Percentiles rank a stretch among this genome's conserved stretches.
These are phyloP conservation scores for Ogataea hybrid DNA, from an alignment of 1,139 yeast genomes.

Conservation along the genomic window DNA sequence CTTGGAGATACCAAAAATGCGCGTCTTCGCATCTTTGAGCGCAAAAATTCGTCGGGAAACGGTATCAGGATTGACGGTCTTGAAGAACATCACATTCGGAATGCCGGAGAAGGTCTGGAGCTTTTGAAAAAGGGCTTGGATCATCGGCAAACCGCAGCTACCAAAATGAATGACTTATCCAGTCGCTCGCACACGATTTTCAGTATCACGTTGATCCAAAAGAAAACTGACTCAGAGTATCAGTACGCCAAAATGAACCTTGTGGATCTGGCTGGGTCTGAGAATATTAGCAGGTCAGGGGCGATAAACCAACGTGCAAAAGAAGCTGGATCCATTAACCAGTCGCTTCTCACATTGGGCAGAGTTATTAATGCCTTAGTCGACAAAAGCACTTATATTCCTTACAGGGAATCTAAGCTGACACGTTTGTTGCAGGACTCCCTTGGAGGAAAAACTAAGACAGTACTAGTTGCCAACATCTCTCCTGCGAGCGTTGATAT, in stretches of 20 bases:
- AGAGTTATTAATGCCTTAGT: conserved; percentile 76
- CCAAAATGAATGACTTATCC: conserved; percentile 66
- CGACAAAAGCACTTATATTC: conserved; percentile 63
- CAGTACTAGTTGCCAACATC: conserved; percentile 76
- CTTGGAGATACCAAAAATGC: conserved; percentile 43
- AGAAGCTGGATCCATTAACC: conserved; percentile 88
- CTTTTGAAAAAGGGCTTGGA: conserved; percentile 54
- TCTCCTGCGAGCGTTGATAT: conserved; percentile 73
- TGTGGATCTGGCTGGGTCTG: conserved; percentile 81
- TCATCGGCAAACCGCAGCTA: conserved; percentile 62
- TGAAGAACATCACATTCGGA: conserved; percentile 51
- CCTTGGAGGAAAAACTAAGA: conserved; percentile 78
- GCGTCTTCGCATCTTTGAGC: conserved; percentile 54
- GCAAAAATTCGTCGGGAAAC: conserved; percentile 25
- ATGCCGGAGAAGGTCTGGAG: conserved; percentile 53
- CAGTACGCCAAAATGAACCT: conserved; percentile 67
- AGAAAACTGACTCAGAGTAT: conserved; percentile 39
- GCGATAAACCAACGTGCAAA: conserved; percentile 76
- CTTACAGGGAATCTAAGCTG: conserved; percentile 82
- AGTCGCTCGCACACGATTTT: conserved; percentile 75
- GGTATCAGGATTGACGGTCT: conserved; percentile 39
- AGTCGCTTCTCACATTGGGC: conserved; percentile 77
- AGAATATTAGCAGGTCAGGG: conserved; percentile 76
- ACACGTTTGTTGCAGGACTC: conserved; percentile 81
- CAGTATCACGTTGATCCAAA: conserved; percentile 55